Percentiles rank a stretch among this genome's conserved stretches.
phyloP scores from a whole-genome alignment of 257 asterid genomes.

The Penstemon eatonii region DNA sequence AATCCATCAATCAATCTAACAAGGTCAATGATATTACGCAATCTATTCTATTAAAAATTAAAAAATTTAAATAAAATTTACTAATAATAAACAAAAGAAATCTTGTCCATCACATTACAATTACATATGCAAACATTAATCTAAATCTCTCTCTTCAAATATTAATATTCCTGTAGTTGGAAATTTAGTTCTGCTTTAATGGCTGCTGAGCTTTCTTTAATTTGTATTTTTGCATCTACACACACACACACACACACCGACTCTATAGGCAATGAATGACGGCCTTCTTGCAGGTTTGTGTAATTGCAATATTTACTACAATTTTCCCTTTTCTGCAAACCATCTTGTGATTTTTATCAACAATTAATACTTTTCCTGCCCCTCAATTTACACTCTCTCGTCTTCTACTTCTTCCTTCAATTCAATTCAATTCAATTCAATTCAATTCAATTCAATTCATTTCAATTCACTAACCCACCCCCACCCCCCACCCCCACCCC shows the following conservation, averaged over 20 bases:
- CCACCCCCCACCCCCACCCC: constrained; percentile 29
- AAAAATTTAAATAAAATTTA: not conserved
- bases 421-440: constrained; percentile 34
- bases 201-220: constrained; percentile 39
- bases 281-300: constrained; percentile 49
- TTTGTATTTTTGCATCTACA: constrained; percentile 1
- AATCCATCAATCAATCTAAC: not conserved
- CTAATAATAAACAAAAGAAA: not conserved
- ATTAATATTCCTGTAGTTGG: constrained; percentile 53
- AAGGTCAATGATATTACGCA: constrained; percentile 34
- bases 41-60: not conserved
- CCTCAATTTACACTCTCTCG: constrained; percentile 37
- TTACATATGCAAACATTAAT: constrained; percentile 38
- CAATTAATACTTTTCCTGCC: constrained; percentile 56
- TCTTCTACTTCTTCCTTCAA: constrained; percentile 35
- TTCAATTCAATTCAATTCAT: constrained; percentile 29
- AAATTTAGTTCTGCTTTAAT: constrained; percentile 52
- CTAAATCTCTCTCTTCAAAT: constrained; percentile 31
- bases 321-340: constrained; percentile 61
- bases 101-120: constrained; percentile 19
- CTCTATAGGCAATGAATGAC: constrained; percentile 61
- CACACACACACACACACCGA: constrained; percentile 37
- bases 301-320: constrained; percentile 65
- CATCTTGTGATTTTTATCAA: constrained; percentile 53
- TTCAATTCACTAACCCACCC: constrained; percentile 29